A percentile compares a stretch with the other conserved stretches of the same genome.
Conservation (phyloP, 139 green algal species). For the Closterium sp. region DNA sequence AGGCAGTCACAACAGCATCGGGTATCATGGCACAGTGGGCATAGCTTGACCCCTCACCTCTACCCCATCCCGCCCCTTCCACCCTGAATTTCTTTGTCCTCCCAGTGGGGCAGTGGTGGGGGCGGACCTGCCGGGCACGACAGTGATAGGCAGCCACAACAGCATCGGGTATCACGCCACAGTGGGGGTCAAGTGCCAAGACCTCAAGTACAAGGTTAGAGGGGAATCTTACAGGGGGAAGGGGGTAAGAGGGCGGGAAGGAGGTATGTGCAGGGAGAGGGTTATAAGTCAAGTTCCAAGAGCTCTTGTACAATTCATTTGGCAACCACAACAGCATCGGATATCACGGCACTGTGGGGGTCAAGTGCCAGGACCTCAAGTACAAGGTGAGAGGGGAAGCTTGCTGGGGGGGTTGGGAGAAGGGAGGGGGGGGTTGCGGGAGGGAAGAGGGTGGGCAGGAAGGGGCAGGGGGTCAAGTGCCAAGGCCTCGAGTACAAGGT, state of each 20-base stretch:
- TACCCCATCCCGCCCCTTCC: too few relatives aligned
- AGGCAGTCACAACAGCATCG: constrained; percentile 51
- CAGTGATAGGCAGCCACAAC: constrained; percentile 49
- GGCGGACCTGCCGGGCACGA: constrained; percentile 49
- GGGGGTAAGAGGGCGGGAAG: not conserved
- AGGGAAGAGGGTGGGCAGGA: too few relatives aligned
- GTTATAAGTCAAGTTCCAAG: not conserved
- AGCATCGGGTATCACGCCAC: constrained; percentile 53
- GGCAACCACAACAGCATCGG: constrained; percentile 52
- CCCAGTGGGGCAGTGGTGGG: constrained; percentile 48
- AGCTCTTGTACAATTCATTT: not conserved
- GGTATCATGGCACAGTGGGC: constrained; percentile 51
- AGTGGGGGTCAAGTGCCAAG: constrained; percentile 53
- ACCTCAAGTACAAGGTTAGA: constrained; percentile 55
- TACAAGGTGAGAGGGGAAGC: constrained; percentile 34
- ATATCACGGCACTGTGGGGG: constrained; percentile 48
- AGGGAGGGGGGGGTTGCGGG: too few relatives aligned
- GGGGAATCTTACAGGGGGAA: not conserved
- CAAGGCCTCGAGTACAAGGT: too few relatives aligned
- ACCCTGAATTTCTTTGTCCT: too few relatives aligned
- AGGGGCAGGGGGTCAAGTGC: too few relatives aligned
- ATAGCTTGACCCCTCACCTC: too few relatives aligned
- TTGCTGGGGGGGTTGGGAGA: too few relatives aligned
- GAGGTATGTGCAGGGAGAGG: not conserved
- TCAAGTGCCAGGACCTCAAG: constrained; percentile 55